A percentile compares a stretch with the other conserved stretches of the same genome.
These are phyloP conservation scores for Mrakia frigida DNA, from an alignment of 768 basidiomycete genomes.

Conservation along the genomic window DNA sequence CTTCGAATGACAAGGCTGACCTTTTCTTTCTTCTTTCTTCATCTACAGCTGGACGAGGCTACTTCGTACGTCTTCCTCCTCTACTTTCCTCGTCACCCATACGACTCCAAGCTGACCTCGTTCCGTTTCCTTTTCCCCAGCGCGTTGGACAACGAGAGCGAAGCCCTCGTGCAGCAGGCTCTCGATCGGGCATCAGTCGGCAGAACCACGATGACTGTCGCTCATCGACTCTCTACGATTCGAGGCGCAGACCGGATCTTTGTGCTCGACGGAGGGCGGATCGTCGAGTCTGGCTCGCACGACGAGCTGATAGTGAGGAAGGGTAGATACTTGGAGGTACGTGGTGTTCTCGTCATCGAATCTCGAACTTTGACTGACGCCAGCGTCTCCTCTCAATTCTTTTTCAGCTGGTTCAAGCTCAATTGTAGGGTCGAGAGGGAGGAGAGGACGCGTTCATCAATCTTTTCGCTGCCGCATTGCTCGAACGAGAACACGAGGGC, in stretches of 20 bases:
- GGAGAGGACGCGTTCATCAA: too few relatives aligned
- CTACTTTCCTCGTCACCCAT: too few relatives aligned
- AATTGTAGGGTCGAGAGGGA: too few relatives aligned
- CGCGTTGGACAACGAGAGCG: conserved; percentile 38
- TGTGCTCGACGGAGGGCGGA: conserved; percentile 41
- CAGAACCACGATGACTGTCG: conserved; percentile 41
- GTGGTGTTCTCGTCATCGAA: neutral
- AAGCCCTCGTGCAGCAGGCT: conserved; percentile 39
- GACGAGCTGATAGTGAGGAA: conserved; percentile 37
- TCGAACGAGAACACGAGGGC: too few relatives aligned
- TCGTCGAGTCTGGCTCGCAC: conserved; percentile 41
- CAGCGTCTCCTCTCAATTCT: too few relatives aligned
- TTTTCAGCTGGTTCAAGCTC: too few relatives aligned
- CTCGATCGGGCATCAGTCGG: conserved; percentile 39
- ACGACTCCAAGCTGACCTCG: too few relatives aligned
- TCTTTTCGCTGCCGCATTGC: too few relatives aligned
- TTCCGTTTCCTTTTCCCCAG: too few relatives aligned
- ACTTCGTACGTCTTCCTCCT: too few relatives aligned
- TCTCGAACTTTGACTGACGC: too few relatives aligned
- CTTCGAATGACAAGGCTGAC: neutral
- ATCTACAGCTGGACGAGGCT: neutral
- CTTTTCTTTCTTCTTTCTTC: neutral
- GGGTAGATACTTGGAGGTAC: conserved; percentile 40
- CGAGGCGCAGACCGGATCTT: conserved; percentile 36
- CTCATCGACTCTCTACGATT: conserved; percentile 38